Evolutionary conservation across 2,329 filamentous ascomycete species (phyloP).

Genomic region (Hirsutella rhossiliensis): DNA sequence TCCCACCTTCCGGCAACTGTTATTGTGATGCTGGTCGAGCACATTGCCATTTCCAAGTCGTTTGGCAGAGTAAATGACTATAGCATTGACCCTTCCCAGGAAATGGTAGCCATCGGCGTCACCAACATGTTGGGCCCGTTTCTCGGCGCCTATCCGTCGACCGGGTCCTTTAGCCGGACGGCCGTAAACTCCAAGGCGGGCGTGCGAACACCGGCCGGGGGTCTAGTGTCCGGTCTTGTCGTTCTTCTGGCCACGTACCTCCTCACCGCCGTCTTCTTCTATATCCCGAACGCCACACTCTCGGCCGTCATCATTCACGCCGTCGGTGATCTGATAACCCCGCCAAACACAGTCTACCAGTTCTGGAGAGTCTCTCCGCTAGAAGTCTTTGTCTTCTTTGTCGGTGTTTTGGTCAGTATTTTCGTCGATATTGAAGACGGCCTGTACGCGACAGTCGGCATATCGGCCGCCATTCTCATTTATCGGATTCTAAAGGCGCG

Average conservation of each 20-base stretch:
- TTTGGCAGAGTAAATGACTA: slow-evolving; percentile 97
- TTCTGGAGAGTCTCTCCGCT: slow-evolving; percentile 91
- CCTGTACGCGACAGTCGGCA: slow-evolving; percentile 73
- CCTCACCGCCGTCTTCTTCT: slow-evolving; percentile 80
- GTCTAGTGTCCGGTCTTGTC: slow-evolving; percentile 74
- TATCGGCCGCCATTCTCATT: slow-evolving; percentile 67
- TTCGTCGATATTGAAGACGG: slow-evolving; percentile 86
- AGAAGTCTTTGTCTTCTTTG: slow-evolving; percentile 86
- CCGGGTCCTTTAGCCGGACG: slow-evolving; percentile 90
- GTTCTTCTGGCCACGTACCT: slow-evolving; percentile 87
- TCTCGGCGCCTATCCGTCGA: slow-evolving; percentile 82
- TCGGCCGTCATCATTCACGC: slow-evolving; percentile 92
- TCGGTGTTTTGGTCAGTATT: slow-evolving; percentile 80
- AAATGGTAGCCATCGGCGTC: slow-evolving; percentile 87
- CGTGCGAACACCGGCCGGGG: slow-evolving; percentile 81
- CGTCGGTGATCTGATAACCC: slow-evolving; percentile 82
- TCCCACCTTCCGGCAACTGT: slow-evolving; percentile 70
- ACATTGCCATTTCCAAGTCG: slow-evolving; percentile 94
- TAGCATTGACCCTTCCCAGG: slow-evolving; percentile 87
- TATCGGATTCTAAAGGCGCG: slow-evolving; percentile 74
- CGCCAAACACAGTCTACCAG: slow-evolving; percentile 82
- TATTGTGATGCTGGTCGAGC: slow-evolving; percentile 92
- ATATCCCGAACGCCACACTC: slow-evolving; percentile 72
- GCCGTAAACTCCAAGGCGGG: slow-evolving; percentile 97
- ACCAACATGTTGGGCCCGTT: slow-evolving; percentile 86